A percentile compares a stretch with the other conserved stretches of the same genome.
These are phyloP conservation scores for Verticillium alfalfae DNA, from an alignment of 2,329 filamentous ascomycete species.

Conservation along the genomic window DNA sequence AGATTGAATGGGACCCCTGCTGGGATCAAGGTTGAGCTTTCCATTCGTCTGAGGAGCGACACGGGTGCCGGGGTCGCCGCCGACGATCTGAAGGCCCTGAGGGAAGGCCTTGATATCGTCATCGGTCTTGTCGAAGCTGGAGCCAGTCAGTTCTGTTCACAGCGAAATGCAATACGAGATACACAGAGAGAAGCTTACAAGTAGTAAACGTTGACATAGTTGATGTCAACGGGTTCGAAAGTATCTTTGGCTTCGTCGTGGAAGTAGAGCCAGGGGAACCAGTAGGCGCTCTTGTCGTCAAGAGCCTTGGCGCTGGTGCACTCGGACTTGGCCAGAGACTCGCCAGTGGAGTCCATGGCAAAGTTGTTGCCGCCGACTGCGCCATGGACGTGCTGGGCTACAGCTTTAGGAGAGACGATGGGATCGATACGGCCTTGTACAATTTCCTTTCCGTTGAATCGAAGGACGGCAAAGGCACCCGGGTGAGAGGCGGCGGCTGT, in stretches of 20 bases:
- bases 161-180: not conserved
- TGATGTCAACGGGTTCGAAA: slow-evolving; percentile 61
- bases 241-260: slow-evolving; percentile 54
- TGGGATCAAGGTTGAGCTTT: slow-evolving; percentile 43
- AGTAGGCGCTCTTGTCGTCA: slow-evolving; percentile 70
- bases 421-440: slow-evolving; percentile 62
- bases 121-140: slow-evolving; percentile 54
- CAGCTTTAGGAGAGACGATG: slow-evolving; percentile 56
- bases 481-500: slow-evolving; percentile 26
- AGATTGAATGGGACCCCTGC: slow-evolving; percentile 44
- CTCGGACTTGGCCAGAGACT: slow-evolving; percentile 51
- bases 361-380: slow-evolving; percentile 69
- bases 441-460: slow-evolving; percentile 61
- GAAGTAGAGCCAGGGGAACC: slow-evolving; percentile 69
- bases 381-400: slow-evolving; percentile 61
- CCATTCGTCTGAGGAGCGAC: slow-evolving; percentile 49
- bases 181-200: slow-evolving; percentile 37
- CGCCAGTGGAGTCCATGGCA: slow-evolving; percentile 53
- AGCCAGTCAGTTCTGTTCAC: slow-evolving; percentile 18
- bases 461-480: slow-evolving; percentile 62
- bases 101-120: slow-evolving; percentile 68
- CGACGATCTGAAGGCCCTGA: slow-evolving; percentile 64
- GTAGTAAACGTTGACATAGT: slow-evolving; percentile 75
- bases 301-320: slow-evolving; percentile 68
- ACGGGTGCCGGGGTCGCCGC: slow-evolving; percentile 56